Base-by-base conservation (phyloP, 805 yeast species). In the Metschnikowia peoriensis region DNA sequence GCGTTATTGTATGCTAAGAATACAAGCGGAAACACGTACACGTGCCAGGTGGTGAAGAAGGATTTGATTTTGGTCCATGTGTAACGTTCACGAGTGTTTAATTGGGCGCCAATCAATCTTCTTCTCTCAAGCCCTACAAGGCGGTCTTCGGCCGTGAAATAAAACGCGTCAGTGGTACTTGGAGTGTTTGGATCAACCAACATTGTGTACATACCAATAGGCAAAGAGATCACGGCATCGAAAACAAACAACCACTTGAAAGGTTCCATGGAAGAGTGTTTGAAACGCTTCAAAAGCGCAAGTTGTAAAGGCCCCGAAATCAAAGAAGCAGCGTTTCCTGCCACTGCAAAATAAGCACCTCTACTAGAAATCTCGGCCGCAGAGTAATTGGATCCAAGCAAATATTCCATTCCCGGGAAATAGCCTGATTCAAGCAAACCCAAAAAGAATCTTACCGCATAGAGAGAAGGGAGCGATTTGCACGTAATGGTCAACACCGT, bases 401-500 rank as follows among this genome's bases (percentile, higher is more conserved):
- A 66, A 58, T 71, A 83, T 58, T 84, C 86, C 51, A 82, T 73
- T 17, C 82, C 83, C 6, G 90, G 87, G 62, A 78, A 79, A 58
- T 72, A 78, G 0, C 82, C 82, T 12, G 78, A 68, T 51, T 79
- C 83, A 10, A 69, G 58, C 28, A 80, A 62, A 0, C 83, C 84
- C 41, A 73, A 41, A 34, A 58, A 47, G 37, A 61, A 60, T 7
- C 63, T 49, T 11, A 61, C 29, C 2, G 53, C 54, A 40, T 60
- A 61, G 9, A 61, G 45, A 9, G 56, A 46, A 8, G 49, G 49
- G 14, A 58, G 47, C 22, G 38, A 42, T 28, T 54, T 28, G 35
- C 58, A 52, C 9, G 67, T 60, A 32, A 68, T 61, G 66, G 68
- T 64, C 41, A 66, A 51, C 10, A 66, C 15, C 2, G 70, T 66